Base-by-base conservation (phyloP, 2,329 filamentous ascomycete genomes). In the Exserohilum rostratum region DNA sequence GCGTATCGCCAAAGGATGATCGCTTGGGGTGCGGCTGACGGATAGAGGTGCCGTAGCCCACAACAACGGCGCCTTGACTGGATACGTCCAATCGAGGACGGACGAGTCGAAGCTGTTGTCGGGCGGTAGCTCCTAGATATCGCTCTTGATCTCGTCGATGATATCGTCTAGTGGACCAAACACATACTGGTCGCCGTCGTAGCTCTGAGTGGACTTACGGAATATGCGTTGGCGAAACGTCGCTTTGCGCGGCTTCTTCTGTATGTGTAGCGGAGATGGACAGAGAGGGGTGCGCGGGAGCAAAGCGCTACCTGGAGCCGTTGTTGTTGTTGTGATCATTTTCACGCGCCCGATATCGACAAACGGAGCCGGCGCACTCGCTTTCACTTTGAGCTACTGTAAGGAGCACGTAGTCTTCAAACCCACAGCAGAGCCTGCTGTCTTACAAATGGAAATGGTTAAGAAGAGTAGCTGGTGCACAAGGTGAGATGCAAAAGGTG, bases 121-220 rank as follows among this genome's bases (percentile, higher is more conserved):
- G 17, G 53, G 56, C 6, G 65, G 67, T 13, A 57, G 60, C 18
- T 55, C 57, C 62, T 61, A 71, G 35, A 74, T 68, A 33, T 68
- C 54, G 53, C 61, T 64, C 34, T 64, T 66, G 46, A 74, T 74
- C 50, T 68, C 65, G 57, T 67, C 61, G 58, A 74, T 72, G 35
- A 74, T 72, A 50, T 74, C 71, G 64, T 74, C 71, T 15, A 74
- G 47, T 34, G 68, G 68, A 22, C 70, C 69, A 18, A 55, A 48
- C 15, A 46, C 50, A 42, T 50, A 53, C 33, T 60, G 38, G 22
- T 56, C 22, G 48, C 42, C 31, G 34, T 30, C 42, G 11, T 48
- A 51, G 20, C 43, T 44, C 34, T 60, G 55, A 12, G 44, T 58
- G 27, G 65, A 60, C 57, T 66, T 71, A 53, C 63, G 69, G 9